Evolutionary conservation across 805 yeast genomes (phyloP).

Genomic region (Soucietia sequanensis): DNA sequence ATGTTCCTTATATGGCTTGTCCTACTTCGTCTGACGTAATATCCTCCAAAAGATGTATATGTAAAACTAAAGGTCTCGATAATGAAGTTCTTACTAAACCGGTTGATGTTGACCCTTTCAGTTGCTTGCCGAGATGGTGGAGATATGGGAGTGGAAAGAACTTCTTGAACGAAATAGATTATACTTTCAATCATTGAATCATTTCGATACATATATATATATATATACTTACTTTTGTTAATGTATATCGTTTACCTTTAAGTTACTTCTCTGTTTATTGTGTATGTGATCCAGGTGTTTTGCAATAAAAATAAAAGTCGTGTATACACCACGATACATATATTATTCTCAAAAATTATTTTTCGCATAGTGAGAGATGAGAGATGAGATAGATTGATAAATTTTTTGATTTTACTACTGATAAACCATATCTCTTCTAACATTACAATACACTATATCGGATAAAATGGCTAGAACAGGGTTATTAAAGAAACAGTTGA

Average conservation of each 20-base stretch:
- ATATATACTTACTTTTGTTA: no score
- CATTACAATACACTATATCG: no score
- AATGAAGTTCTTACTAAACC: conserved; percentile 20
- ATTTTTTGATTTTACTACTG: no score
- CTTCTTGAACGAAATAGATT: conserved; percentile 47
- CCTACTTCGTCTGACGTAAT: conserved; percentile 33
- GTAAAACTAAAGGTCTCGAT: conserved; percentile 20
- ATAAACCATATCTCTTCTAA: background rate
- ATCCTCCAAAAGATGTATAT: conserved; percentile 38
- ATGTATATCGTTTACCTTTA: no score
- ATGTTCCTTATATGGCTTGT: conserved; percentile 42
- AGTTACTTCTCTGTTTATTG: no score
- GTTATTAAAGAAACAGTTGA: conserved; percentile 30
- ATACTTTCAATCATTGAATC: conserved; percentile 7
- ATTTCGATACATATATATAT: no score
- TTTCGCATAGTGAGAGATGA: no score
- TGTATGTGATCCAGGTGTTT: no score
- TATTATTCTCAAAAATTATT: no score
- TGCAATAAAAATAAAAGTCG: no score
- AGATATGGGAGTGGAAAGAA: conserved; percentile 59
- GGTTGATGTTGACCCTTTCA: conserved; percentile 48
- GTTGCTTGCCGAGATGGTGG: conserved; percentile 80
- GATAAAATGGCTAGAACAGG: conserved; percentile 30
- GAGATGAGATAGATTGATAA: no score
- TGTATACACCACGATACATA: no score